Conservation (phyloP, 2,329 filamentous ascomycete species). For the Colletotrichum lini region DNA sequence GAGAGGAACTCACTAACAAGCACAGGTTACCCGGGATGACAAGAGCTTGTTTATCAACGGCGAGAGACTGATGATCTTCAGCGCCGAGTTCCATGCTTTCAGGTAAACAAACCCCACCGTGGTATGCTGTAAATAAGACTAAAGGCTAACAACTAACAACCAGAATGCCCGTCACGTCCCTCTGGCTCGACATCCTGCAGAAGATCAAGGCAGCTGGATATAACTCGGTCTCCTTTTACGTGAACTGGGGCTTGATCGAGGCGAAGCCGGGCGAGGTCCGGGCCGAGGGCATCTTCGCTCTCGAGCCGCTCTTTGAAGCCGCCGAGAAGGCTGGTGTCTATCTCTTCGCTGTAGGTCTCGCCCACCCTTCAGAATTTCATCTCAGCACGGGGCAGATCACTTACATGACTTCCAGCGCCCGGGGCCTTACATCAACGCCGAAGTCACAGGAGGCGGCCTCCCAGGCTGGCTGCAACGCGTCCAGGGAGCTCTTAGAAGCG, state of each 20-base stretch:
- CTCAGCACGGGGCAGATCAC: too few species aligned
- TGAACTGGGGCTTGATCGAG: conserved; percentile 80
- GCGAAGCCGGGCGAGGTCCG: conserved; percentile 76
- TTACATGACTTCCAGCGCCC: conserved; percentile 54
- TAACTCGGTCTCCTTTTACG: conserved; percentile 80
- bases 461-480: conserved; percentile 79
- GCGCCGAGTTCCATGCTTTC: conserved; percentile 77
- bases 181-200: conserved; percentile 77
- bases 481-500: conserved; percentile 70
- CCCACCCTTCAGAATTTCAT: too few species aligned
- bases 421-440: conserved; percentile 80
- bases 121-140: not conserved
- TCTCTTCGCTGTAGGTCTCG: conserved; percentile 66
- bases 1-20: not conserved
- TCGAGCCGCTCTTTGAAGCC: conserved; percentile 79
- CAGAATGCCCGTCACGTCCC: conserved; percentile 51
- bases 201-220: conserved; percentile 82
- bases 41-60: conserved; percentile 76
- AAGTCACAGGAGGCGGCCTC: conserved; percentile 78
- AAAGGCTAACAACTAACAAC: not conserved
- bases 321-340: conserved; percentile 78
- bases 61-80: conserved; percentile 77
- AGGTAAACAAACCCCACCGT: conserved; percentile 32
- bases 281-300: conserved; percentile 76
- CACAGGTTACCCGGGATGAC: conserved; percentile 74